Evolutionary conservation across 768 basidiomycete species (phyloP).

Genomic region (Lentinula edodes): DNA sequence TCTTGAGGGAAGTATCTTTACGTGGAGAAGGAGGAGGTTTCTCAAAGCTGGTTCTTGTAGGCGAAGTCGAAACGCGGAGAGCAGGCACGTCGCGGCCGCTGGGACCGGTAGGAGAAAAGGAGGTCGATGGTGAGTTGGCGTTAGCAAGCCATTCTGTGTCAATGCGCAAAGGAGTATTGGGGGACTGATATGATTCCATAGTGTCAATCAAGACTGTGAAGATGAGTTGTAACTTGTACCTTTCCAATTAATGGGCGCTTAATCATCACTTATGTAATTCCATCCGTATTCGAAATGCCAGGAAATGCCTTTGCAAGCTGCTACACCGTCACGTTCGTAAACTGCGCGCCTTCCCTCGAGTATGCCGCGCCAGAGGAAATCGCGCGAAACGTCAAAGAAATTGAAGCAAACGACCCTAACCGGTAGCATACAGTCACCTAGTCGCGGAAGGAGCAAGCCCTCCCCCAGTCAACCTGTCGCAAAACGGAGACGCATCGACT

Average conservation of each 20-base stretch:
- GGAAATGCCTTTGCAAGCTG: background rate
- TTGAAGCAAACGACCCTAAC: constrained; percentile 41
- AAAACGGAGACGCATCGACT: constrained; percentile 6
- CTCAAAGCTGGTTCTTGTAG: constrained; percentile 6
- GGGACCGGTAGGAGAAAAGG: background rate
- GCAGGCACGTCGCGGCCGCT: constrained; percentile 3
- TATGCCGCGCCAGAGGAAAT: constrained; percentile 14
- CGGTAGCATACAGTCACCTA: constrained; percentile 24
- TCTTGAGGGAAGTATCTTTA: constrained; percentile 19
- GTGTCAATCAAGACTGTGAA: background rate
- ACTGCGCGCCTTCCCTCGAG: background rate
- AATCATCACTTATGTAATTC: too few species aligned
- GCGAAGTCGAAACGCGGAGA: constrained; percentile 3
- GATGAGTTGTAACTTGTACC: too few species aligned
- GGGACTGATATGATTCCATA: background rate
- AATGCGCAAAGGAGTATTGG: background rate
- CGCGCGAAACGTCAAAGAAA: constrained; percentile 16
- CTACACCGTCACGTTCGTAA: background rate
- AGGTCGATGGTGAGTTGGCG: background rate
- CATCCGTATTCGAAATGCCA: too few species aligned
- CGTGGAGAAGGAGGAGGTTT: constrained; percentile 19
- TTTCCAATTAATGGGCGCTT: too few species aligned
- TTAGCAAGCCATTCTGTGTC: background rate
- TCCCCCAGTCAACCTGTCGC: background rate
- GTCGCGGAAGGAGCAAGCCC: constrained; percentile 8